phyloP scores from a whole-genome alignment of 2,329 filamentous ascomycete species.

The Penicillium glabrum region DNA sequence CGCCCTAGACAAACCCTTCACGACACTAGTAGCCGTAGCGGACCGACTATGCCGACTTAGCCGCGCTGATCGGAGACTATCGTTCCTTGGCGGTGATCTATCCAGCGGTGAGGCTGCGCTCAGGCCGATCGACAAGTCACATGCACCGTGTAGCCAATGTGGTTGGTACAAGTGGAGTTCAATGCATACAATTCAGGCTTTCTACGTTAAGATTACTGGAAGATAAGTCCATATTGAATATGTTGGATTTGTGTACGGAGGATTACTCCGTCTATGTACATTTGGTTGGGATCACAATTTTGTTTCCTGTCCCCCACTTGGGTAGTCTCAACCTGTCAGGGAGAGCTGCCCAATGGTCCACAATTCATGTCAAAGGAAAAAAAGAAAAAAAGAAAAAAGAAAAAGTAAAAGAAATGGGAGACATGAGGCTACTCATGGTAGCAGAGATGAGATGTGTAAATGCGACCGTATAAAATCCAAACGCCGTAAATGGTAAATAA shows the following conservation, averaged over 20 bases:
- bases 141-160: constrained; percentile 12
- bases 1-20: constrained; percentile 9
- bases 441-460: constrained; percentile 8
- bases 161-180: constrained; percentile 8
- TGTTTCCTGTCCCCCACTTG: neutral
- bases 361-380: neutral
- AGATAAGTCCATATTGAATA: neutral
- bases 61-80: constrained; percentile 23
- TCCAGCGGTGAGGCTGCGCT: constrained; percentile 16
- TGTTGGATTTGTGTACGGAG: neutral
- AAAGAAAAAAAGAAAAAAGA: neutral
- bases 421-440: neutral
- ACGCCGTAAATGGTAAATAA: constrained; percentile 22
- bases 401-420: neutral
- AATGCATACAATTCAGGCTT: neutral
- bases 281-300: constrained; percentile 15
- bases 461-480: constrained; percentile 2
- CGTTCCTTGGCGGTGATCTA: constrained; percentile 16
- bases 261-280: constrained; percentile 9
- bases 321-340: constrained; percentile 23
- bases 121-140: constrained; percentile 20
- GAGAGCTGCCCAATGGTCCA: constrained; percentile 17
- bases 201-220: neutral
- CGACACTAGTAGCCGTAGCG: constrained; percentile 12
- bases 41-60: constrained; percentile 22